phyloP scores from a whole-genome alignment of 352 stramenopile genomes.

The Globisporangium nodosum region DNA sequence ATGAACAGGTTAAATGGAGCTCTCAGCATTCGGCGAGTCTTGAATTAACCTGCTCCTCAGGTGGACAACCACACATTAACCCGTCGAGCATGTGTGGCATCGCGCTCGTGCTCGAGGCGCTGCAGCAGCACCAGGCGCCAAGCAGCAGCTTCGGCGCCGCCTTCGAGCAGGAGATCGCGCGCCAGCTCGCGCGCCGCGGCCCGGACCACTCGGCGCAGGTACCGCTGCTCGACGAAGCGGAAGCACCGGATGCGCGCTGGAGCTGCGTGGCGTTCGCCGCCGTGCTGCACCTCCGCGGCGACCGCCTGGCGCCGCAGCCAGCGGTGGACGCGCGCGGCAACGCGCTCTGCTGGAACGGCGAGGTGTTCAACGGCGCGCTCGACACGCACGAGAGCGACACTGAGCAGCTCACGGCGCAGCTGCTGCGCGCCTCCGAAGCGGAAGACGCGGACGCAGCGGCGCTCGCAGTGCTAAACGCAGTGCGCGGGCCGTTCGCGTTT shows the following conservation, averaged over 20 bases:
- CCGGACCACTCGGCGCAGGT: slow-evolving; percentile 20
- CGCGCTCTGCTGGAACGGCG: slow-evolving; percentile 91
- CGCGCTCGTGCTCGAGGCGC: slow-evolving; percentile 18
- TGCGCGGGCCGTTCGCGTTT: slow-evolving; percentile 86
- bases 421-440: slow-evolving; percentile 16
- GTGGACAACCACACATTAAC: no score
- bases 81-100: slow-evolving; percentile 28
- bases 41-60: no score
- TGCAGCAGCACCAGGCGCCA: neutral
- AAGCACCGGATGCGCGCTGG: slow-evolving; percentile 16
- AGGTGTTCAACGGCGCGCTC: slow-evolving; percentile 66
- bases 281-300: slow-evolving; percentile 89
- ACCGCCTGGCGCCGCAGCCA: slow-evolving; percentile 70
- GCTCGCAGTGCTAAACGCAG: slow-evolving; percentile 27
- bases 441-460: slow-evolving; percentile 7
- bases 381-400: slow-evolving; percentile 34
- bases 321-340: slow-evolving; percentile 56
- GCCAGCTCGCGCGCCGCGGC: slow-evolving; percentile 19
- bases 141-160: slow-evolving; percentile 1
- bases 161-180: slow-evolving; percentile 13
- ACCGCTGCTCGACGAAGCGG: neutral
- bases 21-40: no score
- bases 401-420: slow-evolving; percentile 35
- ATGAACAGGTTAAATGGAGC: no score
- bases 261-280: slow-evolving; percentile 47